Conservation (phyloP, 148 eudicot genomes). For the Vaccinium darrowii region DNA sequence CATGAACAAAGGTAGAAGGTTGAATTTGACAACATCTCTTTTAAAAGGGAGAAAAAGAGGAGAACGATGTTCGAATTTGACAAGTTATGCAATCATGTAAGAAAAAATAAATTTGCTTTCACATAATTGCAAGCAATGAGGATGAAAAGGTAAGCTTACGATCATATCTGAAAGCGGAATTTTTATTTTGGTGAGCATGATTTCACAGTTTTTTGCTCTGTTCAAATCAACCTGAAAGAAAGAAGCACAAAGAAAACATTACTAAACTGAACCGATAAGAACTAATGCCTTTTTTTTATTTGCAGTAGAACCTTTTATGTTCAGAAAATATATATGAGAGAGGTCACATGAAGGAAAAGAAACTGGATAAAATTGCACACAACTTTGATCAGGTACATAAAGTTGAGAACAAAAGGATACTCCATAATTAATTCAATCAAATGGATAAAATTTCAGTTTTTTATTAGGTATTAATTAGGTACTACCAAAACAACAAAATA, state of each 20-base stretch:
- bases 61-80: not conserved
- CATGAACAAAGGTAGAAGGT: no score
- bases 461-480: not conserved
- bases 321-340: not conserved
- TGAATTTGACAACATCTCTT: not conserved
- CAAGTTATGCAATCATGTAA: not conserved
- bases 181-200: conserved; percentile 97
- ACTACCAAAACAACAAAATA: not conserved
- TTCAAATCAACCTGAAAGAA: conserved; percentile 81
- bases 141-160: conserved; percentile 46
- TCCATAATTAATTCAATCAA: not conserved
- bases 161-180: conserved; percentile 93
- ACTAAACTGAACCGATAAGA: not conserved
- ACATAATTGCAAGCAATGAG: not conserved
- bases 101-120: conserved; percentile 5
- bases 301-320: not conserved
- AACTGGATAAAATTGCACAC: not conserved
- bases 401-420: not conserved
- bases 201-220: conserved; percentile 94
- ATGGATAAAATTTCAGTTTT: not conserved
- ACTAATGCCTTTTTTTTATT: not conserved
- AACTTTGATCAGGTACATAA: not conserved
- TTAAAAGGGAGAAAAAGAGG: not conserved
- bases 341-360: not conserved
- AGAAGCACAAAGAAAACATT: not conserved